Evolutionary conservation across 2,329 filamentous ascomycete genomes (phyloP).

Genomic region (Xylariales sp.): DNA sequence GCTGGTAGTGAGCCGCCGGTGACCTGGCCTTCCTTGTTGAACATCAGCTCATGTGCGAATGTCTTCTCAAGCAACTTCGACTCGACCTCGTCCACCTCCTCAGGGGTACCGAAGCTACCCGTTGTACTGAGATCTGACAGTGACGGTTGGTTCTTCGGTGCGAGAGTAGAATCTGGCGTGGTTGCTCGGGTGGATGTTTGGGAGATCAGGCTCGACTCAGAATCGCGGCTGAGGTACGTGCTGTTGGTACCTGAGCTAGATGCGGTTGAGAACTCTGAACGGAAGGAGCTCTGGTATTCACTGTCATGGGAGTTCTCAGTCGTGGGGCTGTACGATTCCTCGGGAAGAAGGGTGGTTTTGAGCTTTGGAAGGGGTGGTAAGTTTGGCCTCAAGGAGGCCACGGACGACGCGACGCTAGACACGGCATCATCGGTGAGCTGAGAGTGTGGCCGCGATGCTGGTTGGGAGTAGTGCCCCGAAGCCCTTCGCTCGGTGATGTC

Average conservation of each 20-base stretch:
- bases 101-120: constrained; percentile 61
- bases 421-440: constrained; percentile 33
- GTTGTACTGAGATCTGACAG: constrained; percentile 64
- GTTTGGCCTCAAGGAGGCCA: constrained; percentile 42
- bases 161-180: constrained; percentile 65
- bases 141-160: constrained; percentile 55
- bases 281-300: constrained; percentile 48
- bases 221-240: constrained; percentile 75
- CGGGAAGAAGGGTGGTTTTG: constrained; percentile 43
- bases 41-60: constrained; percentile 83
- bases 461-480: constrained; percentile 25
- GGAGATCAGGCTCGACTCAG: constrained; percentile 74
- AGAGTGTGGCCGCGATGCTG: constrained; percentile 39
- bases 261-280: constrained; percentile 66
- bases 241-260: constrained; percentile 75
- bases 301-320: constrained; percentile 44
- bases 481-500: constrained; percentile 18
- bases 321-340: constrained; percentile 43
- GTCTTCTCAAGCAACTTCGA: constrained; percentile 85
- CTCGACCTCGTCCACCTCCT: constrained; percentile 76
- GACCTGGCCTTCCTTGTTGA: constrained; percentile 93
- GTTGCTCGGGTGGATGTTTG: constrained; percentile 83
- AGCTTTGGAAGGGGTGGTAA: constrained; percentile 56
- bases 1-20: constrained; percentile 86
- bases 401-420: constrained; percentile 40